A percentile compares a stretch with the other conserved stretches of the same genome.
phyloP scores from a whole-genome alignment of 2,329 filamentous ascomycete species.

The Calycina herbarum region DNA sequence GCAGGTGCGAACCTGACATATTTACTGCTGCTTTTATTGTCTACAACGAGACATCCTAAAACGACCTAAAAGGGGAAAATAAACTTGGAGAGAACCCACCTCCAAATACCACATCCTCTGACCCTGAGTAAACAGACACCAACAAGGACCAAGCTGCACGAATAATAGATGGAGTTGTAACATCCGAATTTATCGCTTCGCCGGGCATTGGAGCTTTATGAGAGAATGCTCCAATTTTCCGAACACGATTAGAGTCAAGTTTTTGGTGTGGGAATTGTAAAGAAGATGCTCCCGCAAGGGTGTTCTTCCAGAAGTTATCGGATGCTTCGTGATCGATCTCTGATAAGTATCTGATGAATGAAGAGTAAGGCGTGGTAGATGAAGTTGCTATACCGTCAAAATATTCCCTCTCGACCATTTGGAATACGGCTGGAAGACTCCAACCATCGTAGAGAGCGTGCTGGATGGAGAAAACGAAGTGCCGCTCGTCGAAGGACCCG shows the following conservation, averaged over 20 bases:
- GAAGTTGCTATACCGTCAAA: conserved; percentile 32
- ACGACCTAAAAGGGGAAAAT: too few species aligned
- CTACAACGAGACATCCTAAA: too few species aligned
- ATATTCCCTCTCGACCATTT: conserved; percentile 14
- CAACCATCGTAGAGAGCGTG: conserved; percentile 54
- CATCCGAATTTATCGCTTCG: background rate
- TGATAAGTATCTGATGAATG: conserved; percentile 47
- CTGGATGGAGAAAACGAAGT: conserved; percentile 51
- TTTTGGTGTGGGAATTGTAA: conserved; percentile 40
- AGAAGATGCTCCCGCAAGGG: conserved; percentile 12
- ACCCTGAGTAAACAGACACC: conserved; percentile 40
- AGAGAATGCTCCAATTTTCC: background rate
- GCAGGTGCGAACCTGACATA: too few species aligned
- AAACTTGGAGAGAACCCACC: too few species aligned
- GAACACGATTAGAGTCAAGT: conserved; percentile 44
- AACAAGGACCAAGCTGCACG: conserved; percentile 43
- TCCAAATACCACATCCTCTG: conserved; percentile 44
- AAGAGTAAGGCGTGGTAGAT: conserved; percentile 4
- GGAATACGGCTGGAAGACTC: conserved; percentile 37
- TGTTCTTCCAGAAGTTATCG: conserved; percentile 18
- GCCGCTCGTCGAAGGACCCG: conserved; percentile 22
- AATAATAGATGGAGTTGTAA: conserved; percentile 17
- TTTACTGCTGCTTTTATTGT: too few species aligned
- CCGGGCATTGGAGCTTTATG: conserved; percentile 3
- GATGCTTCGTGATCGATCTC: conserved; percentile 32